Evolutionary conservation across 108 stramenopile genomes (phyloP).

Genomic region (Cylindrotheca closterium): DNA sequence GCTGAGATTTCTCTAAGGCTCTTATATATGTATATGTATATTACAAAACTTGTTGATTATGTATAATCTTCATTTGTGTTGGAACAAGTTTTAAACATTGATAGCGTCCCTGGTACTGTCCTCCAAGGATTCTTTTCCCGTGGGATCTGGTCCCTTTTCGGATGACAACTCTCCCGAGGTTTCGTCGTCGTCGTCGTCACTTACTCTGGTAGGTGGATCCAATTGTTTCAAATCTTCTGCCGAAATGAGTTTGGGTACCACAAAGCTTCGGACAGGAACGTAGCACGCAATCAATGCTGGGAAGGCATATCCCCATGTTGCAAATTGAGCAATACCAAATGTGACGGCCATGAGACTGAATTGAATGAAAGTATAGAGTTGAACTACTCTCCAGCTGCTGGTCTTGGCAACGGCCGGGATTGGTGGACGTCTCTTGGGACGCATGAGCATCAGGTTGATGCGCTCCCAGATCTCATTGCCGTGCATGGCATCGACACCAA

Average conservation of each 20-base stretch:
- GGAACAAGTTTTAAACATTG: too few species aligned
- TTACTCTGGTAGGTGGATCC: too few species aligned
- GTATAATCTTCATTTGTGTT: too few species aligned
- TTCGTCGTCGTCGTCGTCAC: too few species aligned
- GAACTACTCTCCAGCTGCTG: conserved; percentile 37
- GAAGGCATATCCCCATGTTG: conserved; percentile 38
- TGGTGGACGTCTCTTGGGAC: conserved; percentile 50
- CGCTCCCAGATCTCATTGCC: conserved; percentile 89
- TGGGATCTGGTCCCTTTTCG: too few species aligned
- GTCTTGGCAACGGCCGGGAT: conserved; percentile 56
- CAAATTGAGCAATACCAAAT: conserved; percentile 41
- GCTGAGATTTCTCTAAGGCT: too few species aligned
- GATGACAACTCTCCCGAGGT: too few species aligned
- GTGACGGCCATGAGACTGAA: conserved; percentile 41
- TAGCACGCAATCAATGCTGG: conserved; percentile 35
- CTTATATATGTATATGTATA: too few species aligned
- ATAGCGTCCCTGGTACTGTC: too few species aligned
- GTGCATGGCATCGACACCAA: conserved; percentile 73
- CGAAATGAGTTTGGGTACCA: conserved; percentile 23
- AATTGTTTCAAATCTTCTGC: conserved; percentile 34
- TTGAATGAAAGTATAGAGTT: conserved; percentile 76
- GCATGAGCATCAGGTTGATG: conserved; percentile 48
- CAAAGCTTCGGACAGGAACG: conserved; percentile 44
- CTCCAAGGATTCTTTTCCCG: too few species aligned
- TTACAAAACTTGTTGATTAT: too few species aligned